Evolutionary conservation across 331 rosid genomes (phyloP).

Genomic region (Rhamnella rubrinervis): DNA sequence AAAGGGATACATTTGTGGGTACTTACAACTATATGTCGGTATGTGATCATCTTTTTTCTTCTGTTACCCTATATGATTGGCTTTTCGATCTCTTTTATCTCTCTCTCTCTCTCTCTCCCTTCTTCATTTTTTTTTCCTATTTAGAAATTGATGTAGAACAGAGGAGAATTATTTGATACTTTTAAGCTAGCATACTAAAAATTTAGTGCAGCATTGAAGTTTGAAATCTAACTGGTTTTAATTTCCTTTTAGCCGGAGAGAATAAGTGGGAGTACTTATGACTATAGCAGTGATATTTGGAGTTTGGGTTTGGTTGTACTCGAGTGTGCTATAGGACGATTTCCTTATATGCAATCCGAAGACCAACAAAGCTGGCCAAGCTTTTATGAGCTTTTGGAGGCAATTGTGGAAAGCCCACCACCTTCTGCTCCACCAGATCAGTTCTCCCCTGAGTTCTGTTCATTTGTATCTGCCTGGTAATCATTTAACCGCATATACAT

Average conservation of each 20-base stretch:
- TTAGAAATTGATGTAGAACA: conserved; percentile 1
- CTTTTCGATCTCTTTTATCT: background rate
- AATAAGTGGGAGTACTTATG: conserved; percentile 84
- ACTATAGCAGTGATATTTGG: conserved; percentile 94
- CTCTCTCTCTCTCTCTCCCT: no score
- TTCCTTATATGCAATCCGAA: conserved; percentile 85
- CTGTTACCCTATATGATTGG: background rate
- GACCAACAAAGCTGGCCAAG: conserved; percentile 88
- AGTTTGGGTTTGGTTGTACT: conserved; percentile 95
- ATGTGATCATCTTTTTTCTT: conserved; percentile 30
- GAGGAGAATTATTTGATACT: background rate
- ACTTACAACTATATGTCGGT: conserved; percentile 99
- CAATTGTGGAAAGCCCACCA: conserved; percentile 82
- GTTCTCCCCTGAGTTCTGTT: conserved; percentile 92
- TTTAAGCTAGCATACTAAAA: conserved; percentile 2
- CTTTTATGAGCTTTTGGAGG: conserved; percentile 88
- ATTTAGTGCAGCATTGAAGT: background rate
- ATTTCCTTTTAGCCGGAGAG: conserved; percentile 78
- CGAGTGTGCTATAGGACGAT: conserved; percentile 93
- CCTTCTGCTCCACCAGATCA: conserved; percentile 91
- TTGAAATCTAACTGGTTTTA: conserved; percentile 3
- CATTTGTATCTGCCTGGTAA: conserved; percentile 90
- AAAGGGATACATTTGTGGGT: conserved; percentile 92
- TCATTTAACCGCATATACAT: conserved; percentile 3
- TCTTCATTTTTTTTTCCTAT: background rate